These are phyloP conservation scores for Pythium biforme DNA, from an alignment of 352 stramenopile species.

Conservation along the genomic window DNA sequence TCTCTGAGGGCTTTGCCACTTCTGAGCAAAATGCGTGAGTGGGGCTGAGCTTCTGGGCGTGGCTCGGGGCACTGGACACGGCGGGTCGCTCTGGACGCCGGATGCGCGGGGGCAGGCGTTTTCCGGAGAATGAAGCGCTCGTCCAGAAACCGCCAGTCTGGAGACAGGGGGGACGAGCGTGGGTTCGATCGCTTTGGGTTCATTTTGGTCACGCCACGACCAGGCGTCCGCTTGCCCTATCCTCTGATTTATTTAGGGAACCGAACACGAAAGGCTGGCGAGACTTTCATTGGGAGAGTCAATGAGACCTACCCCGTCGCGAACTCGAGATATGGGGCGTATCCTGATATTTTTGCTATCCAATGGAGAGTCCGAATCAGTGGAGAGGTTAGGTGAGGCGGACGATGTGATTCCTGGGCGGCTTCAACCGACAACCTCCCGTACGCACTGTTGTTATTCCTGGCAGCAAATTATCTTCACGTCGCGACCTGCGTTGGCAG, in stretches of 20 bases:
- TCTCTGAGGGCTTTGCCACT: neutral
- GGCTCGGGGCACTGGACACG: no score
- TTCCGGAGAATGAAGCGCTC: conserved; percentile 13
- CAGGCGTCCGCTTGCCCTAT: conserved; percentile 24
- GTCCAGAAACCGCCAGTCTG: conserved; percentile 13
- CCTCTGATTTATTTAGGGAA: conserved; percentile 20
- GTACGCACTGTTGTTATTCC: no score
- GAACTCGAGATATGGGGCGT: conserved; percentile 9
- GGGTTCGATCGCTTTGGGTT: conserved; percentile 12
- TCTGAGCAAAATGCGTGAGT: neutral
- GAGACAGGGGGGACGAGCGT: neutral
- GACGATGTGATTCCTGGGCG: neutral
- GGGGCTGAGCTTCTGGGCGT: neutral
- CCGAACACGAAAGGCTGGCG: no score
- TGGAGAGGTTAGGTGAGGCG: conserved; percentile 11
- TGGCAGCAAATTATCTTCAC: conserved; percentile 24
- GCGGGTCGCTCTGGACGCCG: neutral
- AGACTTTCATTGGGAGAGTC: no score
- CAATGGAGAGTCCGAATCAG: neutral
- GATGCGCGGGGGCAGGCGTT: neutral
- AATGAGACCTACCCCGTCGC: conserved; percentile 1
- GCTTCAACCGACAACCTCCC: conserved; percentile 20
- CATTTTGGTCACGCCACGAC: conserved; percentile 2
- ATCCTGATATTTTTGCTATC: conserved; percentile 4
- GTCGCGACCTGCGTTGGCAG: conserved; percentile 7